Conservation (phyloP, 345 rosid genomes). For the Conringia planisiliqua region DNA sequence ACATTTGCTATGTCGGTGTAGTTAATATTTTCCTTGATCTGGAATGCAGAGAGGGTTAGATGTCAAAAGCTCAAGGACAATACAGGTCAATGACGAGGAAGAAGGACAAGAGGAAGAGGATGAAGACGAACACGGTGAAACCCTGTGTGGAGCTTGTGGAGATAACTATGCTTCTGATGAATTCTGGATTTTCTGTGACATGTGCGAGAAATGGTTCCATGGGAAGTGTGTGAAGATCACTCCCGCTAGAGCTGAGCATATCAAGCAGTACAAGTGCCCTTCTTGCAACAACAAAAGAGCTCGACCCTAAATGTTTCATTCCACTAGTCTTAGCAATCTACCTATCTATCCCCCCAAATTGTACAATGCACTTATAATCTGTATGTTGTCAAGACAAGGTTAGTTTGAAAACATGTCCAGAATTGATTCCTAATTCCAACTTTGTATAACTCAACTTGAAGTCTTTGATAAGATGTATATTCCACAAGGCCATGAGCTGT, state of each 20-base stretch:
- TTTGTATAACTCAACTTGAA: conserved; percentile 1
- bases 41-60: conserved; percentile 52
- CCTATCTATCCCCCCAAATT: background rate
- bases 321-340: conserved; percentile 6
- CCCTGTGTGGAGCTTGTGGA: conserved; percentile 81
- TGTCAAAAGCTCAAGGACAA: conserved; percentile 37
- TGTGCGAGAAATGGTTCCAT: conserved; percentile 85
- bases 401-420: background rate
- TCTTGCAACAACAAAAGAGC: conserved; percentile 80
- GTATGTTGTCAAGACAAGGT: conserved; percentile 1
- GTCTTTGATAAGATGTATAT: background rate
- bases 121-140: conserved; percentile 63
- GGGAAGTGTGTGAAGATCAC: conserved; percentile 85
- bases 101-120: conserved; percentile 38
- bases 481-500: background rate
- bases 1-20: background rate
- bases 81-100: conserved; percentile 45
- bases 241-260: conserved; percentile 82
- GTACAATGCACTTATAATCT: conserved; percentile 11
- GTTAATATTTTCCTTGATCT: conserved; percentile 10
- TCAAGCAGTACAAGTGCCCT: conserved; percentile 83
- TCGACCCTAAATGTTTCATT: conserved; percentile 42
- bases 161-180: conserved; percentile 71
- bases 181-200: conserved; percentile 84
- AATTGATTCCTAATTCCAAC: background rate